These are phyloP conservation scores for Kuraishia floccosa DNA, from an alignment of 805 yeast genomes.

Conservation along the genomic window DNA sequence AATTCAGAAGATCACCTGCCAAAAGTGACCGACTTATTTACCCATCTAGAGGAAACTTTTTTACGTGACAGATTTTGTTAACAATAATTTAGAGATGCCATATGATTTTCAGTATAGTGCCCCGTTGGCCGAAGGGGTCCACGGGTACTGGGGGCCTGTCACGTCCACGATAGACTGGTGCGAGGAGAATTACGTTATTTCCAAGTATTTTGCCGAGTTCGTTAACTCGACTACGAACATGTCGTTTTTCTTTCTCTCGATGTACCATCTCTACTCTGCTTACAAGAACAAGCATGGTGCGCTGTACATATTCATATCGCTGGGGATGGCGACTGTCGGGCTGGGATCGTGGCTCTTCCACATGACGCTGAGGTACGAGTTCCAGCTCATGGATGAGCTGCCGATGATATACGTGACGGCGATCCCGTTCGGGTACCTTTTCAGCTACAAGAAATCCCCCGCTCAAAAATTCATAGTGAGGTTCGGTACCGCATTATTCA, in stretches of 20 bases:
- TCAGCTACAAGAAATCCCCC: slow-evolving; percentile 16
- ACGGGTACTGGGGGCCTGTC: slow-evolving; percentile 76
- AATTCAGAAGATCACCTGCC: too few species aligned
- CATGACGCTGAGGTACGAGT: slow-evolving; percentile 86
- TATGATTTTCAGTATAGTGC: too few species aligned
- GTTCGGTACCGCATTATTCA: slow-evolving; percentile 15
- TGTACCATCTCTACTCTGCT: slow-evolving; percentile 38
- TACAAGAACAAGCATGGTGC: slow-evolving; percentile 48
- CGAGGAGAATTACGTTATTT: slow-evolving; percentile 89
- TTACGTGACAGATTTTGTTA: too few species aligned
- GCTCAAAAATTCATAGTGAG: slow-evolving; percentile 9
- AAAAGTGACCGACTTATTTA: too few species aligned
- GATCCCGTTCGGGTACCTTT: slow-evolving; percentile 52
- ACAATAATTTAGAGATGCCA: too few species aligned
- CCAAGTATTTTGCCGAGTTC: slow-evolving; percentile 81
- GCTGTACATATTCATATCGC: slow-evolving; percentile 58
- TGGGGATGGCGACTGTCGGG: slow-evolving; percentile 85
- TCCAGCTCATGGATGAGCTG: slow-evolving; percentile 85
- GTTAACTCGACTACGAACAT: slow-evolving; percentile 76
- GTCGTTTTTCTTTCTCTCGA: slow-evolving; percentile 18
- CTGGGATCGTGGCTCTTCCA: slow-evolving; percentile 93
- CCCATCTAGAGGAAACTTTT: too few species aligned
- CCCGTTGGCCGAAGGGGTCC: too few species aligned
- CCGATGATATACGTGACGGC: slow-evolving; percentile 99
- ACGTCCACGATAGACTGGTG: slow-evolving; percentile 99